These are phyloP conservation scores for Lepidium sativum DNA, from an alignment of 345 rosid species.

Conservation along the genomic window DNA sequence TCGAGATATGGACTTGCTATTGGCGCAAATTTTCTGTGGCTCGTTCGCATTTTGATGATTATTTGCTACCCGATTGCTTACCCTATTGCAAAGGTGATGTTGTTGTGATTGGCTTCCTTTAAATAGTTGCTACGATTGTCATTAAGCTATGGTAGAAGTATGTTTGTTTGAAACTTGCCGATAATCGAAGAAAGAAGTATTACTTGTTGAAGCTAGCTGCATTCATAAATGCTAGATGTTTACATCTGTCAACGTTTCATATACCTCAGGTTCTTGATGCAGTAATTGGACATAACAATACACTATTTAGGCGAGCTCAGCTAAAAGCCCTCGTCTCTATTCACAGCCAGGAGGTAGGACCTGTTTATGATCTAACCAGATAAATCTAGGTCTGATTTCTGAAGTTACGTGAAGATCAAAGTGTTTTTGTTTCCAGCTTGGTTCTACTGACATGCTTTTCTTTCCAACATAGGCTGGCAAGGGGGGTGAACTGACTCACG, in stretches of 20 bases:
- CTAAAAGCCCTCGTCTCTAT: conserved; percentile 80
- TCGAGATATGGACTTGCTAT: conserved; percentile 74
- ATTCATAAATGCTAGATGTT: conserved; percentile 8
- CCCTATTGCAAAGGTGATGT: conserved; percentile 71
- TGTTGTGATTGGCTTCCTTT: background rate
- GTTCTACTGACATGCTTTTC: conserved; percentile 23
- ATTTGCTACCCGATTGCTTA: conserved; percentile 67
- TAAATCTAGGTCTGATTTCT: background rate
- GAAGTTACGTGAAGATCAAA: conserved; percentile 8
- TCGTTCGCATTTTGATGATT: conserved; percentile 63
- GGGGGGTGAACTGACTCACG: conserved; percentile 97
- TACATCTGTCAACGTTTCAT: background rate
- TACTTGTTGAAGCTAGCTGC: too few species aligned
- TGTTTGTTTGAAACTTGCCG: too few species aligned
- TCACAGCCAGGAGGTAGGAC: conserved; percentile 66
- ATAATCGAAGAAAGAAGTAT: too few species aligned
- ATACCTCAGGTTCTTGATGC: conserved; percentile 56
- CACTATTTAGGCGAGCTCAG: conserved; percentile 73
- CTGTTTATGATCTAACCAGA: background rate
- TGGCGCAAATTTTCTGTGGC: conserved; percentile 68
- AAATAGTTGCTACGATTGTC: background rate
- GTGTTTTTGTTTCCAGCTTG: conserved; percentile 20
- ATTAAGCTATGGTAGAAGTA: background rate
- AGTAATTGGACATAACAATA: conserved; percentile 60
- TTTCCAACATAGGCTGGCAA: conserved; percentile 76